These are phyloP conservation scores for Penicillium polonicum DNA, from an alignment of 2,329 filamentous ascomycete genomes.

Conservation along the genomic window DNA sequence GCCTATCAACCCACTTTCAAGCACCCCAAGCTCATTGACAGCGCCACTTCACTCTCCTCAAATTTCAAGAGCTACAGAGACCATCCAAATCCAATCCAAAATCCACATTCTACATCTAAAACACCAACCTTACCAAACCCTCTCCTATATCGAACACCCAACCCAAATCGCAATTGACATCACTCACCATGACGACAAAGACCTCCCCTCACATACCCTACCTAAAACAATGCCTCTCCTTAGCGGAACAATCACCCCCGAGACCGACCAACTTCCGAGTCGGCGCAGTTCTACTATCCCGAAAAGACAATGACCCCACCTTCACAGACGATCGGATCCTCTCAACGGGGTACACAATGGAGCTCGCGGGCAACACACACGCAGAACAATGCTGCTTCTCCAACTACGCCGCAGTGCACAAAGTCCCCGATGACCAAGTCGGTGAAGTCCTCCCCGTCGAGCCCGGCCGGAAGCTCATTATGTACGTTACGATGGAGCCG, in stretches of 20 bases:
- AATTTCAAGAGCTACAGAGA: background rate
- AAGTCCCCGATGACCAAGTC: slow-evolving; percentile 37
- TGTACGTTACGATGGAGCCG: slow-evolving; percentile 87
- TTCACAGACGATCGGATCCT: slow-evolving; percentile 55
- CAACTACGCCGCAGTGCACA: slow-evolving; percentile 55
- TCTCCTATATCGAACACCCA: background rate
- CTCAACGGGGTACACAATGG: slow-evolving; percentile 84
- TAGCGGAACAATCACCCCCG: slow-evolving; percentile 76
- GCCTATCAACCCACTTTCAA: slow-evolving; percentile 6
- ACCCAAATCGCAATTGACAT: slow-evolving; percentile 4
- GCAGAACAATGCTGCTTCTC: slow-evolving; percentile 89
- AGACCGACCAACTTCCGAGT: slow-evolving; percentile 92
- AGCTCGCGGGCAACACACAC: slow-evolving; percentile 89
- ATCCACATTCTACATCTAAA: background rate
- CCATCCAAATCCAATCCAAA: background rate
- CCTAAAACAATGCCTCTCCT: slow-evolving; percentile 71
- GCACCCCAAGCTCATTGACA: slow-evolving; percentile 1
- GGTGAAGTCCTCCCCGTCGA: slow-evolving; percentile 43
- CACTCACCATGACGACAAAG: slow-evolving; percentile 20
- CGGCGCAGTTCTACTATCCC: slow-evolving; percentile 75
- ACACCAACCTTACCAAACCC: background rate
- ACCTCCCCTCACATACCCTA: slow-evolving; percentile 45
- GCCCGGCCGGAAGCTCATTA: slow-evolving; percentile 50
- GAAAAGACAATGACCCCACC: slow-evolving; percentile 28
- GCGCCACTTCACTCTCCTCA: background rate